Evolutionary conservation across 2,329 filamentous ascomycete species (phyloP).

Genomic region (Hypoxylon sp.): DNA sequence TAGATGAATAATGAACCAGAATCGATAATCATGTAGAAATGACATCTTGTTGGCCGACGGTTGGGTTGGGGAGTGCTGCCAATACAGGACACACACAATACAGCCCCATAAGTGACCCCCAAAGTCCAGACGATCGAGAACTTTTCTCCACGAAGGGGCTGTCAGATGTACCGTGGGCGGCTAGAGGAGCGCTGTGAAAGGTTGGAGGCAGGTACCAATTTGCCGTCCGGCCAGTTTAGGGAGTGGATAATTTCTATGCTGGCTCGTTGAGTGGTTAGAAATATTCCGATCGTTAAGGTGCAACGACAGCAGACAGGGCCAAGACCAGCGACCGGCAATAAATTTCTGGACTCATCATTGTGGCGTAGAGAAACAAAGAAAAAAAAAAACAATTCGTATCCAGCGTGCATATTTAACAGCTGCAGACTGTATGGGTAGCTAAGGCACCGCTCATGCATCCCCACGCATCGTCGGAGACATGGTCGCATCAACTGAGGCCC

Average conservation of each 20-base stretch:
- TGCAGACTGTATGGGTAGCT: constrained; percentile 44
- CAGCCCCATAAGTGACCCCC: constrained; percentile 44
- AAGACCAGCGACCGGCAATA: constrained; percentile 51
- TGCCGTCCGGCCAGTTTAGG: constrained; percentile 50
- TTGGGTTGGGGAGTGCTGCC: constrained; percentile 39
- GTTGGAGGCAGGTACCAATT: constrained; percentile 55
- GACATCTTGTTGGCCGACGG: constrained; percentile 39
- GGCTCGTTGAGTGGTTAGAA: constrained; percentile 49
- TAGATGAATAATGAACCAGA: constrained; percentile 44
- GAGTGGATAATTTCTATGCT: constrained; percentile 51
- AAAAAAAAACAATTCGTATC: constrained; percentile 16
- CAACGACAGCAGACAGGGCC: constrained; percentile 49
- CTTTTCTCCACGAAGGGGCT: constrained; percentile 49
- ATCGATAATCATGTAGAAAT: constrained; percentile 31
- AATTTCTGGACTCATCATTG: constrained; percentile 46
- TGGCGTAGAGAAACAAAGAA: constrained; percentile 36
- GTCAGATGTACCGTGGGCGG: constrained; percentile 54
- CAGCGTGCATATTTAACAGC: constrained; percentile 26
- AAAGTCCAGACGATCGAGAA: constrained; percentile 47
- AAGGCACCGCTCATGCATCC: constrained; percentile 51
- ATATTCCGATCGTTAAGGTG: constrained; percentile 54
- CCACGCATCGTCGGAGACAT: constrained; percentile 54
- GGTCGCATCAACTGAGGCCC: constrained; percentile 54
- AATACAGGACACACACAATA: background rate
- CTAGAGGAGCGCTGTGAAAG: constrained; percentile 62